Evolutionary conservation across 768 basidiomycete genomes (phyloP), one percentile per base, ranked within the genome.

Genomic region (Boletus tylopilopsis): DNA sequence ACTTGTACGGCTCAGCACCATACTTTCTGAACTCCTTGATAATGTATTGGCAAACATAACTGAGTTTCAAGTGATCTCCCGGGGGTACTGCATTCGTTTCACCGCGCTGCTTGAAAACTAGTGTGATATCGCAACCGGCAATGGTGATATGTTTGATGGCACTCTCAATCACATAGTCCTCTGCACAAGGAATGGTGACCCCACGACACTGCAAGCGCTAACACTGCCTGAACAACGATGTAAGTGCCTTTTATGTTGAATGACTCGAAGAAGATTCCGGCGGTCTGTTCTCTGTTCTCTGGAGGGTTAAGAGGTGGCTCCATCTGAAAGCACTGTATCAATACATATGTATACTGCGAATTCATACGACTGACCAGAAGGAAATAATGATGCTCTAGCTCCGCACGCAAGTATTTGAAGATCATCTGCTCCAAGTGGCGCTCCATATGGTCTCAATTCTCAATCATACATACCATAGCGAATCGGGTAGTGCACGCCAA

Each of bases 351-450:
- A 5, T 6, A 9, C 16, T 34, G 16, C 15, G 16, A 52, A 30
- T 7, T 16, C 1, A 33, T 21, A 42, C 12, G 23, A 74, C 94
- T 68, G 60, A 97, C 95, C 64, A 99, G 74, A 42, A 98, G 81
- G 72, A 99, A 98, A 70, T 97, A 90, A 69, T 98, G 96, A 72
- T 98, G 95, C 72, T 98, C 96, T 13, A 96, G 96, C 71, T 99
- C 96, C 9, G 94, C 94, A 48, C 95, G 80, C 53, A 99, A 77
- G 74, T 98, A 98, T 72, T 99, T 98, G 84, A 98, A 99, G 79
- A 98, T 98, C 57, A 88, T 91, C 76, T 99, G 95, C 69, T 96
- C 94, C 96, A 96, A 99, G 72, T 94, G 97, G 24, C 94, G 78
- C 68, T 98, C 95, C 94, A 98, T 98, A 58, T 96, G 84, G 68